Percentiles rank a stretch among this genome's conserved stretches.
These are phyloP conservation scores for Lobulomyces angularis DNA, from an alignment of 192 early-diverging fungal species.

Conservation along the genomic window DNA sequence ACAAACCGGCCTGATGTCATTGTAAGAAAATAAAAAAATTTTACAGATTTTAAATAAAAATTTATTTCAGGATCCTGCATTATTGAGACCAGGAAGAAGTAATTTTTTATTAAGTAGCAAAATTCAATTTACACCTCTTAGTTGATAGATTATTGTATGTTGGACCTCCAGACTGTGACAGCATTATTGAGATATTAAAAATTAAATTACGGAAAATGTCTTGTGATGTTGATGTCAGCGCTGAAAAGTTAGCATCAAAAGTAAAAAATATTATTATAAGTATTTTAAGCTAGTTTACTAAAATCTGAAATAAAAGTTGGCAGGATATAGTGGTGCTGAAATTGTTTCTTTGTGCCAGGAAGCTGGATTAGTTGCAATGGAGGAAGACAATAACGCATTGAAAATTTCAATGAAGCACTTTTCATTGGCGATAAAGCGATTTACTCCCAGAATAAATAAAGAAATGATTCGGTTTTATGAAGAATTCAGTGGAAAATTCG, in stretches of 20 bases:
- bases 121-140: too few relatives aligned
- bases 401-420: constrained; percentile 54
- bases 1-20: constrained; percentile 97
- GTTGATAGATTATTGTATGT: constrained; percentile 93
- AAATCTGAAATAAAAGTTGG: constrained; percentile 36
- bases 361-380: constrained; percentile 84
- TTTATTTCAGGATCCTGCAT: constrained; percentile 60
- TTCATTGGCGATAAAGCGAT: constrained; percentile 35
- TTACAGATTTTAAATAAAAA: not conserved
- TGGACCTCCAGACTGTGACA: constrained; percentile 66
- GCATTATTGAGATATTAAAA: constrained; percentile 68
- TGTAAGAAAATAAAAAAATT: constrained; percentile 18
- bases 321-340: constrained; percentile 92
- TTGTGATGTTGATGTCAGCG: constrained; percentile 51
- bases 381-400: constrained; percentile 45
- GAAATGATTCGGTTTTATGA: constrained; percentile 90
- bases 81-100: constrained; percentile 87
- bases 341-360: constrained; percentile 85
- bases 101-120: too few relatives aligned
- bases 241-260: constrained; percentile 45
- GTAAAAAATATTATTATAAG: constrained; percentile 22
- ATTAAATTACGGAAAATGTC: constrained; percentile 66
- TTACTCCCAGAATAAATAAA: constrained; percentile 66
- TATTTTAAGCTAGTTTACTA: not conserved
- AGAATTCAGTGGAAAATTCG: constrained; percentile 44